These are phyloP conservation scores for Eutrema yunnanense DNA, from an alignment of 345 rosid species.

Conservation along the genomic window DNA sequence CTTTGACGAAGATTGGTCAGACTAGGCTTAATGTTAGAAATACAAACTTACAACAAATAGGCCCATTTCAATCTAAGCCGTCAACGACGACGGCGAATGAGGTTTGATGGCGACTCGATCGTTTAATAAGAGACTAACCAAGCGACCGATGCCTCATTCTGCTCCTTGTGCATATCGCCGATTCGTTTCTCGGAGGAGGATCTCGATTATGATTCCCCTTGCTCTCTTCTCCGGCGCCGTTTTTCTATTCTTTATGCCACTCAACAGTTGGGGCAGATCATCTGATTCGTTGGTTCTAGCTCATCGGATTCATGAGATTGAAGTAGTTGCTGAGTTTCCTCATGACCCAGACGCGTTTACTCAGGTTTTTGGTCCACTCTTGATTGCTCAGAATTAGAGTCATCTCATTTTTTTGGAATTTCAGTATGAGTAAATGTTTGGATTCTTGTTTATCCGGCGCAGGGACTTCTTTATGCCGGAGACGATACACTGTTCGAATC, in stretches of 20 bases:
- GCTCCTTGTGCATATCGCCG: background rate
- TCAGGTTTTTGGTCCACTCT: slow-evolving; percentile 37
- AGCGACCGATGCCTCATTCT: slow-evolving; percentile 26
- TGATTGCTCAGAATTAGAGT: background rate
- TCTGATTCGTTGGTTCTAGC: background rate
- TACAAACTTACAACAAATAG: background rate
- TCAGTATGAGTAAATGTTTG: background rate
- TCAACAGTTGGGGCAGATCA: slow-evolving; percentile 19
- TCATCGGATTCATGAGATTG: slow-evolving; percentile 29
- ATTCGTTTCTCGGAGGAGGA: slow-evolving; percentile 31
- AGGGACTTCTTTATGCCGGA: slow-evolving; percentile 86
- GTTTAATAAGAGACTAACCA: slow-evolving; percentile 31
- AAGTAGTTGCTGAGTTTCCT: slow-evolving; percentile 58
- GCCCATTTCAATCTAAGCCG: background rate
- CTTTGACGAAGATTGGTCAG: background rate
- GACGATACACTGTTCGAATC: slow-evolving; percentile 79
- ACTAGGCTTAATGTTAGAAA: background rate
- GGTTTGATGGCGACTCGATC: slow-evolving; percentile 38
- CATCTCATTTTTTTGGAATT: background rate
- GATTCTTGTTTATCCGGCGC: background rate
- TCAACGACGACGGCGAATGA: slow-evolving; percentile 3
- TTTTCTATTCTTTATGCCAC: slow-evolving; percentile 35
- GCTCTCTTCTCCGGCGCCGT: slow-evolving; percentile 30
- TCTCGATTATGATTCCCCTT: slow-evolving; percentile 28
- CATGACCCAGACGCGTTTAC: slow-evolving; percentile 69